These are phyloP conservation scores for Malbranchea zuffiana DNA, from an alignment of 2,329 filamentous ascomycete species.

Conservation along the genomic window DNA sequence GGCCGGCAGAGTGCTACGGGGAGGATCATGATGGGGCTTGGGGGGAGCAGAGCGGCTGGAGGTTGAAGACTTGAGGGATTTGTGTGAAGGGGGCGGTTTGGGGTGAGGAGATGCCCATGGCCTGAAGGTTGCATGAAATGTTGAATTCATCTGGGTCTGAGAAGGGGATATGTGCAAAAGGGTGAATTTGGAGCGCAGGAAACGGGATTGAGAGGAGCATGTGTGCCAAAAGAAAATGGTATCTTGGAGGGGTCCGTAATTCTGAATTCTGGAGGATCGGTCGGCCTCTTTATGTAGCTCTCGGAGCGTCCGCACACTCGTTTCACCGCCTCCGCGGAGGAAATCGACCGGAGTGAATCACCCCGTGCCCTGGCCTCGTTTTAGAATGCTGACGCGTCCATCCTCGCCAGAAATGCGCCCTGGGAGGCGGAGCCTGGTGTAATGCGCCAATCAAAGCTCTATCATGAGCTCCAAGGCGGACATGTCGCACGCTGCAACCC, in stretches of 20 bases:
- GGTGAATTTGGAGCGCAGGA: slow-evolving; percentile 1
- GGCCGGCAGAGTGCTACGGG: slow-evolving; percentile 1
- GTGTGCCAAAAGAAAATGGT: background rate
- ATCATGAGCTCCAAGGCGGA: background rate
- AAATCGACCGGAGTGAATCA: slow-evolving; percentile 1
- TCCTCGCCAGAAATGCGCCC: background rate
- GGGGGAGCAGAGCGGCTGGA: background rate
- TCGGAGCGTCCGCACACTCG: background rate
- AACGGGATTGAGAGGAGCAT: background rate
- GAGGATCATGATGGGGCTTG: slow-evolving; percentile 5
- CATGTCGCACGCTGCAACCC: slow-evolving; percentile 1
- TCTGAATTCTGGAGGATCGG: slow-evolving; percentile 1
- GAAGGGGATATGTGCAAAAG: background rate
- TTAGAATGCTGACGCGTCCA: slow-evolving; percentile 2
- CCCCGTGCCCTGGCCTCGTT: background rate
- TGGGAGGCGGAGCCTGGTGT: background rate
- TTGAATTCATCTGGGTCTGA: slow-evolving; percentile 1
- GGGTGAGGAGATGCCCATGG: slow-evolving; percentile 1
- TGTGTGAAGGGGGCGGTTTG: background rate
- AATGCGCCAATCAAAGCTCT: slow-evolving; percentile 2
- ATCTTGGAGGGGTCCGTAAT: background rate
- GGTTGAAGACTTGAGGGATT: slow-evolving; percentile 2
- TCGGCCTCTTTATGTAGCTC: slow-evolving; percentile 1
- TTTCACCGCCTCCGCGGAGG: background rate
- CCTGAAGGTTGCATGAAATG: slow-evolving; percentile 1